Conservation (phyloP, 1,284 basidiomycete species). For the Ustilago curta region DNA sequence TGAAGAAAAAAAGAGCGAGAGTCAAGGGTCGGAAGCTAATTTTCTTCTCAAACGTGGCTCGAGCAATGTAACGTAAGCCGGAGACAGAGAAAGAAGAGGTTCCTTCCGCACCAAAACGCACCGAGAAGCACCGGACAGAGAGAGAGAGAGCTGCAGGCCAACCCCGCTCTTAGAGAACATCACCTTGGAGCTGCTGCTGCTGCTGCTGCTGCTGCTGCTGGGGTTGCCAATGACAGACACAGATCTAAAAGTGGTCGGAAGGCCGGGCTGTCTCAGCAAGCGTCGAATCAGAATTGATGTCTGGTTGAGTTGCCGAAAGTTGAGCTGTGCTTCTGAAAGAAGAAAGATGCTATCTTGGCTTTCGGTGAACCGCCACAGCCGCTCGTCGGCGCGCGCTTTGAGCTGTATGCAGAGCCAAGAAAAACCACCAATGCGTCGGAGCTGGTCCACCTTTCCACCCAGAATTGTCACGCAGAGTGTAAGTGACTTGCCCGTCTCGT, state of each 20-base stretch:
- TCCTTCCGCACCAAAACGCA: too few species aligned
- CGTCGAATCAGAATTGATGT: slow-evolving; percentile 8
- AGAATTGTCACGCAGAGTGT: slow-evolving; percentile 1
- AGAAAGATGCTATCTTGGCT: not conserved
- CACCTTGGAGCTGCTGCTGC: too few species aligned
- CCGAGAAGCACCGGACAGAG: not conserved
- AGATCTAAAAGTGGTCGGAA: not conserved
- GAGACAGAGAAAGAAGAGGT: too few species aligned
- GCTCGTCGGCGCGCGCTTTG: not conserved
- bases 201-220: too few species aligned
- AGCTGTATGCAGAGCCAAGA: slow-evolving; percentile 30
- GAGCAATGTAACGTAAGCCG: not conserved
- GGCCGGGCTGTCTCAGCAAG: not conserved
- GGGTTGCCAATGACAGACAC: too few species aligned
- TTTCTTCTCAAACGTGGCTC: not conserved
- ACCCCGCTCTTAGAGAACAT: too few species aligned
- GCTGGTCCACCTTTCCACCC: not conserved
- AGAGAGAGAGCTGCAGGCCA: not conserved
- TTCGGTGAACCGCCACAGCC: slow-evolving; percentile 43
- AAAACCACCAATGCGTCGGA: slow-evolving; percentile 20
- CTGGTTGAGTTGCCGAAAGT: slow-evolving; percentile 4
- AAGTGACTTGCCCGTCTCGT: not conserved
- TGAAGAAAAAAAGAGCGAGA: too few species aligned
- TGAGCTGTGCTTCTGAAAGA: not conserved
- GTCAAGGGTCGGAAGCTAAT: too few species aligned